Evolutionary conservation across 2,329 filamentous ascomycete species (phyloP).

Genomic region (Aspergillus ochraceoroseus): DNA sequence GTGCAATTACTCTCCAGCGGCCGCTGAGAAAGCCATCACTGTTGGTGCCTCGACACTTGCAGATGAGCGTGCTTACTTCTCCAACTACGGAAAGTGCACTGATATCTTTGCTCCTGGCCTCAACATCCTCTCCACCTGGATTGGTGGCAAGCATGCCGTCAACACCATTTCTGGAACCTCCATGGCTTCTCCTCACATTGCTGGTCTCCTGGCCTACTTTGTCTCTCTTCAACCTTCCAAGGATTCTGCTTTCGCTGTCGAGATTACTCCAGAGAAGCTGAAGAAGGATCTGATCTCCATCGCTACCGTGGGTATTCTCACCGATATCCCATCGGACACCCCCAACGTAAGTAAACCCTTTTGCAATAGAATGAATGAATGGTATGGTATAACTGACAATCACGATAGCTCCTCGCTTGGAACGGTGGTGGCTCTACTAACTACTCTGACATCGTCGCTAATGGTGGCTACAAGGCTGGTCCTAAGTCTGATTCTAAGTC

Average conservation of each 20-base stretch:
- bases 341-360: conserved; percentile 60
- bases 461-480: conserved; percentile 61
- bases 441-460: conserved; percentile 74
- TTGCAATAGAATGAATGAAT: neutral
- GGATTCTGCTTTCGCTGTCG: conserved; percentile 86
- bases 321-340: conserved; percentile 78
- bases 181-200: conserved; percentile 97
- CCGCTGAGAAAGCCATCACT: conserved; percentile 84
- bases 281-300: conserved; percentile 83
- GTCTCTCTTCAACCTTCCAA: conserved; percentile 87
- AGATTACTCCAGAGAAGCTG: conserved; percentile 88
- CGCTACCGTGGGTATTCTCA: conserved; percentile 71
- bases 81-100: conserved; percentile 99
- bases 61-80: conserved; percentile 98
- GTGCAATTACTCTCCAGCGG: conserved; percentile 97
- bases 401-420: conserved; percentile 92
- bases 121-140: conserved; percentile 98
- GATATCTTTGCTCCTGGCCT: conserved; percentile 98
- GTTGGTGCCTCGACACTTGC: conserved; percentile 90
- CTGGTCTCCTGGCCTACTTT: conserved; percentile 94
- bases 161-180: conserved; percentile 99
- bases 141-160: conserved; percentile 88
- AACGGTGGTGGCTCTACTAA: conserved; percentile 95
- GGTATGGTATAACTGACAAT: no score
- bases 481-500: neutral